Evolutionary conservation across 306 rosid species (phyloP), one percentile per base, ranked within the genome.

Genomic region (Glycine tomentella): DNA sequence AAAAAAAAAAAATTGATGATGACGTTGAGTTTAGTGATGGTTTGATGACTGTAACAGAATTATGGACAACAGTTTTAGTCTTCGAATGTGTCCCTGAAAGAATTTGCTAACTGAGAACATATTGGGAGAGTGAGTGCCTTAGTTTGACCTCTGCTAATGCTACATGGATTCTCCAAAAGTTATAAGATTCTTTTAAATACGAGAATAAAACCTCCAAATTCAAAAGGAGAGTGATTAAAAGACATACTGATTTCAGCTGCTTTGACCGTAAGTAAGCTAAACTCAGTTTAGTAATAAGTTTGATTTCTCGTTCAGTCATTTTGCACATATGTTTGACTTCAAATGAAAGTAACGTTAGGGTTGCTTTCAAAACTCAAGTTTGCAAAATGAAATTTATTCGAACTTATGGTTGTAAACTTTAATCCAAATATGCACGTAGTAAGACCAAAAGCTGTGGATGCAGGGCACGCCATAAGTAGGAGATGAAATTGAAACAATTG

Each of bases 401-500:
- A 16, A 56, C 9, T 15, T 56, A 7, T 7, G 2, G 7, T 56
- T 56, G 62, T 9, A 56, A 15, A 15, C 31, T 55, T n/a, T 44
- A 44, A 6, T 44, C 48, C 2, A 7, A 40, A 55, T 9, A 55
- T 55, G 61, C 16, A 55, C 2, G 15, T n/a, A 0, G 48, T n/a
- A 20, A 53, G 61, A 67, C 53, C 12, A 4, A 3, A 46, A 48
- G 53, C 8, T 2, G 53, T 9, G 33, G 68, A 10, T 61, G 51
- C 71, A 46, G 69, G 45, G 45, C 25, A 59, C 15, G 51, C 16
- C 34, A 45, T 49, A 8, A 13, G 2, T 72, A 8, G 46, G 52
- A 63, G 36, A 62, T 63, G 67, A 51, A 72, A 64, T 63, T 51
- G 58, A 61, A 72, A 50, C 31, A 17, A 42, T 80, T 51, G 52